phyloP scores from a whole-genome alignment of 2,329 filamentous ascomycete genomes.

The Sporothrix protearum region DNA sequence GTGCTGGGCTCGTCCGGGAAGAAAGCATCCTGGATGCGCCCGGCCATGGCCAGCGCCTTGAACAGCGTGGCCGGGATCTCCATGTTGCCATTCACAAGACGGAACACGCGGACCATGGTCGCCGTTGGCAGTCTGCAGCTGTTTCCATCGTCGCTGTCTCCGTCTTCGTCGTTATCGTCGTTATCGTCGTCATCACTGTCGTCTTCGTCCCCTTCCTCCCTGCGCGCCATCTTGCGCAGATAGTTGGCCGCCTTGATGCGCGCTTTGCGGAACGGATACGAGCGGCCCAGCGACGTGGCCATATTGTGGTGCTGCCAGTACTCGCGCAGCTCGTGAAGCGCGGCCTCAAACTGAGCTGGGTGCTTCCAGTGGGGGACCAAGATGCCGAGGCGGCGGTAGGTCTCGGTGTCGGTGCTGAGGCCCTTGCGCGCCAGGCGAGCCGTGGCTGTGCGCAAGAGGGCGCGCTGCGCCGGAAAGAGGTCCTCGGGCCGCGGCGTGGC shows the following conservation, averaged over 20 bases:
- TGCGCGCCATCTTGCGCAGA: slow-evolving; percentile 13
- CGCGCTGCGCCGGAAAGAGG: slow-evolving; percentile 14
- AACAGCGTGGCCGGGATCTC: slow-evolving; percentile 24
- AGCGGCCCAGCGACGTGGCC: slow-evolving; percentile 11
- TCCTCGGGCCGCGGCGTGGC: slow-evolving; percentile 4
- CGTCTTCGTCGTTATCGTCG: neutral
- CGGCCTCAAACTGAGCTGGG: slow-evolving; percentile 17
- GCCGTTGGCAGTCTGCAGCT: slow-evolving; percentile 14
- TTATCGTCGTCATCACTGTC: neutral
- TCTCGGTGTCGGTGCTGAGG: slow-evolving; percentile 23
- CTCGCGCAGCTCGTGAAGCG: slow-evolving; percentile 13
- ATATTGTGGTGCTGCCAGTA: slow-evolving; percentile 23
- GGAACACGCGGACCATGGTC: slow-evolving; percentile 23
- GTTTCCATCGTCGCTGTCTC: too few relatives aligned
- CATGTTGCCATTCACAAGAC: slow-evolving; percentile 27
- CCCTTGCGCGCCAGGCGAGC: slow-evolving; percentile 22
- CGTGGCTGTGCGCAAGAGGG: slow-evolving; percentile 14
- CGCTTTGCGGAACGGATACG: slow-evolving; percentile 20
- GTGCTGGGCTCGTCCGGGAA: slow-evolving; percentile 25
- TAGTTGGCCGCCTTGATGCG: slow-evolving; percentile 14
- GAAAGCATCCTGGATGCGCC: slow-evolving; percentile 24
- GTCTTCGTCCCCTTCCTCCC: neutral
- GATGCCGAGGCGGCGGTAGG: slow-evolving; percentile 25
- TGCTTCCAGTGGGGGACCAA: slow-evolving; percentile 21
- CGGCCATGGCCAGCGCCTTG: slow-evolving; percentile 24